A percentile compares a stretch with the other conserved stretches of the same genome.
Conservation (phyloP, 768 basidiomycete genomes). For the Pilatotrama ljubarskyi region DNA sequence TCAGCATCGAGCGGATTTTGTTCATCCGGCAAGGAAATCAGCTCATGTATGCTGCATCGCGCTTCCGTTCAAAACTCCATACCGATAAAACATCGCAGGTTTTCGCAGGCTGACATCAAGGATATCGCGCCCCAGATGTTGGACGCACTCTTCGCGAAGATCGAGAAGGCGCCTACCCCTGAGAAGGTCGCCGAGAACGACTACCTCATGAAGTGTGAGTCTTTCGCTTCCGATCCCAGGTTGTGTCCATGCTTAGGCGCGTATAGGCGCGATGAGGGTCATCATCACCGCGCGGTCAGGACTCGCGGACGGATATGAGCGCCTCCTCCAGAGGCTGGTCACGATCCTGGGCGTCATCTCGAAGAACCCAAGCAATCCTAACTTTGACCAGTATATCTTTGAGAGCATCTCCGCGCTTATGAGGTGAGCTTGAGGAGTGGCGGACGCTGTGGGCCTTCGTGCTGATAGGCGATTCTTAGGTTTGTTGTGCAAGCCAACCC, state of each 20-base stretch:
- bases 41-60: slow-evolving; percentile 59
- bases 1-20: slow-evolving; percentile 94
- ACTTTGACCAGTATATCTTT: slow-evolving; percentile 97
- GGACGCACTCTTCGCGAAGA: slow-evolving; percentile 71
- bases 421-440: slow-evolving; percentile 46
- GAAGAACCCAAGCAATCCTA: slow-evolving; percentile 96
- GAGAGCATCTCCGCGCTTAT: slow-evolving; percentile 94
- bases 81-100: slow-evolving; percentile 47
- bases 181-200: slow-evolving; percentile 98
- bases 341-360: slow-evolving; percentile 83
- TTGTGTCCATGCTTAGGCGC: background rate
- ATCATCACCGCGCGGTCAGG: slow-evolving; percentile 85
- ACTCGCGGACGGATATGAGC: slow-evolving; percentile 66
- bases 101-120: slow-evolving; percentile 83
- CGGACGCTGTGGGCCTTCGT: background rate
- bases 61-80: background rate
- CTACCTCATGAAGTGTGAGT: slow-evolving; percentile 93
- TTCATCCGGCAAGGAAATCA: slow-evolving; percentile 81
- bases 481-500: slow-evolving; percentile 79
- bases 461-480: slow-evolving; percentile 39
- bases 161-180: slow-evolving; percentile 75
- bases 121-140: slow-evolving; percentile 77
- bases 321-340: slow-evolving; percentile 72
- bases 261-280: slow-evolving; percentile 87
- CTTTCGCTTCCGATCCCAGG: background rate